phyloP scores from a whole-genome alignment of 1,139 yeast species.

The Suhomyces taliae region DNA sequence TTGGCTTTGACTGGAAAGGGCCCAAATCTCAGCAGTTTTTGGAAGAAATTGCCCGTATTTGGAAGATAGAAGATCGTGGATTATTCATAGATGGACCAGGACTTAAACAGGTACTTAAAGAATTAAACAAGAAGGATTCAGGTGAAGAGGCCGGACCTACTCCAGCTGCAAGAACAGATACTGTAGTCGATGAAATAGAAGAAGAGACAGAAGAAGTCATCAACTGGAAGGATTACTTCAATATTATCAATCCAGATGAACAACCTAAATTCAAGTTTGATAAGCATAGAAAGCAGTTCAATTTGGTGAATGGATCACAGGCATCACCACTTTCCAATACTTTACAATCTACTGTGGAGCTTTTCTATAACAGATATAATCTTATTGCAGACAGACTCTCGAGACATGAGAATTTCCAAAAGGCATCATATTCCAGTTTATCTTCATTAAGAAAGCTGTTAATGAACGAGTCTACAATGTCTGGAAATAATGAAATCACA shows the following conservation, averaged over 20 bases:
- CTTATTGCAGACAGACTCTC: conserved; percentile 67
- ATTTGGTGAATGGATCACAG: conserved; percentile 20
- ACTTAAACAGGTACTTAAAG: conserved; percentile 62
- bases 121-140: conserved; percentile 28
- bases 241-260: conserved; percentile 59
- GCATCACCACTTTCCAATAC: conserved; percentile 17
- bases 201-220: conserved; percentile 25
- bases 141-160: conserved; percentile 9
- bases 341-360: conserved; percentile 25
- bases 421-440: conserved; percentile 43
- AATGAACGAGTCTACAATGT: conserved; percentile 13
- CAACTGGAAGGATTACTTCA: conserved; percentile 74
- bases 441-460: conserved; percentile 33
- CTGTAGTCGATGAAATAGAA: conserved; percentile 27
- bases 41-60: conserved; percentile 74
- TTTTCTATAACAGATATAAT: conserved; percentile 50
- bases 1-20: conserved; percentile 87
- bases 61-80: conserved; percentile 91
- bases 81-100: conserved; percentile 78
- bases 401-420: conserved; percentile 73
- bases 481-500: conserved; percentile 56
- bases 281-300: conserved; percentile 63
- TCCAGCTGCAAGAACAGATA: conserved; percentile 32
- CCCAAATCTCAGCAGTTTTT: conserved; percentile 63
- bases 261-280: conserved; percentile 73